phyloP scores from a whole-genome alignment of 441 rosid genomes.

The Breynia disticha region DNA sequence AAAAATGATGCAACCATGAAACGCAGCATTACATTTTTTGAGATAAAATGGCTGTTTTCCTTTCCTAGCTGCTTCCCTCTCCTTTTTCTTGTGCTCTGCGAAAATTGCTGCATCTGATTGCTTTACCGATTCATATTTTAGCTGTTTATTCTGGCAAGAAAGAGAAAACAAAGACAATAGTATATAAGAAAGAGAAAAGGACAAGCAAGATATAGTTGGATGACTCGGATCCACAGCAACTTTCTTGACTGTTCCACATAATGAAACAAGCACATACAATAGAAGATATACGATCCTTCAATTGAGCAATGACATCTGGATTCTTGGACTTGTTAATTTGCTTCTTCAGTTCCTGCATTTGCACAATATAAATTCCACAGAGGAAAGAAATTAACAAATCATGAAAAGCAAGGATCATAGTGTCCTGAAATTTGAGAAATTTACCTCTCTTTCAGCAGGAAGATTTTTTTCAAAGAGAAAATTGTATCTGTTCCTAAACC shows the following conservation, averaged over 20 bases:
- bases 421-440: constrained; percentile 2
- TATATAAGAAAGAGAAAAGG: neutral
- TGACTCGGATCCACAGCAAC: no score
- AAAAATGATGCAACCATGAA: neutral
- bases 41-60: constrained; percentile 82
- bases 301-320: constrained; percentile 32
- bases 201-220: neutral
- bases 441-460: constrained; percentile 74
- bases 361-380: neutral
- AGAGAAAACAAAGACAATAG: neutral
- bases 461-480: constrained; percentile 56
- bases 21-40: constrained; percentile 49
- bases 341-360: constrained; percentile 47
- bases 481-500: constrained; percentile 70
- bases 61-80: constrained; percentile 76
- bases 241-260: no score
- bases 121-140: constrained; percentile 54
- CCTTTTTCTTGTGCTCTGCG: constrained; percentile 68
- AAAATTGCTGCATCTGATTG: constrained; percentile 46
- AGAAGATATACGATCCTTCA: constrained; percentile 45
- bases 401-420: neutral
- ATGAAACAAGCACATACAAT: no score
- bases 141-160: constrained; percentile 51
- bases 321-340: constrained; percentile 47
- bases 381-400: neutral